Evolutionary conservation across 169 alveolate genomes (phyloP).

Genomic region (Plasmodium relictum): DNA sequence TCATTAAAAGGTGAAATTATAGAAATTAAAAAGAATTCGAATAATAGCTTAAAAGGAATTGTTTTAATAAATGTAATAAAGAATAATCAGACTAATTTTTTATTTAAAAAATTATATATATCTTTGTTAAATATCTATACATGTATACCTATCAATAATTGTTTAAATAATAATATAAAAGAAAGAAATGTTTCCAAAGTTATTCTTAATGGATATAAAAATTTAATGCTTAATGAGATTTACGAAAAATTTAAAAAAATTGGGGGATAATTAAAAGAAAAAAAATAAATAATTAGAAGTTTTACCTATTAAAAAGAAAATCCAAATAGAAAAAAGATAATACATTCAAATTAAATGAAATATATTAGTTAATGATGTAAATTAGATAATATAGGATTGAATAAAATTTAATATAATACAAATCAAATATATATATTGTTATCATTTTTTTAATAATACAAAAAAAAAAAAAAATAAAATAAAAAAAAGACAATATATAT

Average conservation of each 20-base stretch:
- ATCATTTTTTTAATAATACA: no score
- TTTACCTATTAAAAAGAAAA: no score
- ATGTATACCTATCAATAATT: slow-evolving; percentile 25
- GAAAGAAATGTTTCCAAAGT: slow-evolving; percentile 1
- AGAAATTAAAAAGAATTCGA: slow-evolving; percentile 47
- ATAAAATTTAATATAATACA: no score
- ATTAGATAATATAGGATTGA: no score
- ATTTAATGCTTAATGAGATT: slow-evolving; percentile 49
- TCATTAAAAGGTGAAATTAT: slow-evolving; percentile 29
- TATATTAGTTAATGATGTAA: no score
- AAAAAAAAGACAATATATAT: no score
- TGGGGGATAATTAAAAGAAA: slow-evolving; percentile 56
- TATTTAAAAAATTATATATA: slow-evolving; percentile 26
- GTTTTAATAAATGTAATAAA: slow-evolving; percentile 34
- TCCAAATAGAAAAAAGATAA: no score
- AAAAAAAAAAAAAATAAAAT: no score
- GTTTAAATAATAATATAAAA: not conserved
- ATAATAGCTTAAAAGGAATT: slow-evolving; percentile 44
- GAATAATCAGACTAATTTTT: not conserved
- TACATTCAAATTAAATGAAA: no score
- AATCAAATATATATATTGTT: no score
- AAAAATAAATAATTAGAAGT: no score
- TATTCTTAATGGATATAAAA: slow-evolving; percentile 42
- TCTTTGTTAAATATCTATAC: slow-evolving; percentile 32
- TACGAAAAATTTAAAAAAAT: slow-evolving; percentile 60